Base-by-base conservation (phyloP, 2,329 filamentous ascomycete species). In the Coniochaeta pulveracea region DNA sequence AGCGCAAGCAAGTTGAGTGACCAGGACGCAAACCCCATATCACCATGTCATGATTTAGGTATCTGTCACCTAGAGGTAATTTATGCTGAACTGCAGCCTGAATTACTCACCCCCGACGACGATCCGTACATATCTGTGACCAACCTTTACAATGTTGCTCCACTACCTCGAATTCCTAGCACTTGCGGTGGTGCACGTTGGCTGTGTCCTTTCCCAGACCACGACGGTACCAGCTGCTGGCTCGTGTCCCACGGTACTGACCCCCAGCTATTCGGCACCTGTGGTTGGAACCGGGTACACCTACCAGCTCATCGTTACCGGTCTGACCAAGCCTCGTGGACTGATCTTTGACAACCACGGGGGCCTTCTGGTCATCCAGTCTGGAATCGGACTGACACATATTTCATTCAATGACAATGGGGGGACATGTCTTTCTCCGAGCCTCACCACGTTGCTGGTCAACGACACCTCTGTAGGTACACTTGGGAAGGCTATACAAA, bases 341-440 rank as follows among this genome's bases (percentile, higher is more conserved):
- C 55, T 71, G 32, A 44, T 58, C 5, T 62, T 70, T 35, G 67
- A 72, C 40, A 43, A 38, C 4, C 49, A 52, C 21, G 64, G 64
- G 4, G 58, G 54, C 4, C 50, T 72, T 10, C 50, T 72, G 3
- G 55, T 69, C 11, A 47, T 69, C 25, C 59, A 68, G 33, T 42
- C 50, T 2, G 55, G 58, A 6, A 47, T 44, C 2, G 65, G 66
- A 3, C 52, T 71, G 21, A 45, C 53, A 11, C 58, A 52, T 18
- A 36, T 69, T 26, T 47, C 46, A 2, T 47, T 69, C 19, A 45
- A 56, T 3, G 64, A 67, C 34, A 41, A 56, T 19, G 58, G 58
- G 11, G 53, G 49, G 5, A 63, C 56, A 0, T 68, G 64, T 42
- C 38, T 65, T 22, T 47, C 46, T n/a, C 50, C 60, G 11, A 43